Evolutionary conservation across 2,329 filamentous ascomycete genomes (phyloP), one percentile per base, ranked within the genome.

Genomic region (Diaporthe citrichinensis): DNA sequence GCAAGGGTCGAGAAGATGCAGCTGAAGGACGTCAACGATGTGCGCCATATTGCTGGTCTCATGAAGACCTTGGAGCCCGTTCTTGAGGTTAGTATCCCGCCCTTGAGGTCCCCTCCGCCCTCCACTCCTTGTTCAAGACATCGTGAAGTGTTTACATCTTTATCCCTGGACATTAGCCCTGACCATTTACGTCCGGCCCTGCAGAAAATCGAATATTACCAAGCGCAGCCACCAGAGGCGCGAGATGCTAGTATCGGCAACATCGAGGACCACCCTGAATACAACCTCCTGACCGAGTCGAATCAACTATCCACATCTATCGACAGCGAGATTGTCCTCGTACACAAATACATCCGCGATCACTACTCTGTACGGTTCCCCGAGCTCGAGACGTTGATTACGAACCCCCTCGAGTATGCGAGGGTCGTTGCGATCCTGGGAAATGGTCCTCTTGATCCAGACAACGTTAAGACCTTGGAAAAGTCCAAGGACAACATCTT

Each of bases 291-390:
- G 75, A 97, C 95, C 46, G 93, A 97, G 82, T 95, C 95, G 23
- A 98, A 98, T 82, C 94, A 93, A 34, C 89, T 98, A 10, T 98
- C 97, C 0, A 97, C 96, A 8, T 94, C 94, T 78, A 98, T 98
- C 79, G 96, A 98, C 79, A 95, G 94, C 82, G 96, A 98, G 84
- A 94, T 98, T 61, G 94, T 94, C 46, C 90, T 97, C 10, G 94
- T 98, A 31, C 97, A 99, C 88, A 99, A 99, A 85, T 97, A 95
- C 84, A 95, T 98, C 76, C 92, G 96, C 81, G 97, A 99, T 81
- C 95, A 98, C 85, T 99, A 99, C 86, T 98, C 96, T 14, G 90
- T 94, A 25, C 92, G 96, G 76, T 99, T 98, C 81, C 96, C 97
- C 0, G 96, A 98, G 84, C 90, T 99, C 55, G 97, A 99, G 84